Percentiles rank a stretch among this genome's conserved stretches.
These are phyloP conservation scores for Beauveria rudraprayagi DNA, from an alignment of 2,329 filamentous ascomycete genomes.

Conservation along the genomic window DNA sequence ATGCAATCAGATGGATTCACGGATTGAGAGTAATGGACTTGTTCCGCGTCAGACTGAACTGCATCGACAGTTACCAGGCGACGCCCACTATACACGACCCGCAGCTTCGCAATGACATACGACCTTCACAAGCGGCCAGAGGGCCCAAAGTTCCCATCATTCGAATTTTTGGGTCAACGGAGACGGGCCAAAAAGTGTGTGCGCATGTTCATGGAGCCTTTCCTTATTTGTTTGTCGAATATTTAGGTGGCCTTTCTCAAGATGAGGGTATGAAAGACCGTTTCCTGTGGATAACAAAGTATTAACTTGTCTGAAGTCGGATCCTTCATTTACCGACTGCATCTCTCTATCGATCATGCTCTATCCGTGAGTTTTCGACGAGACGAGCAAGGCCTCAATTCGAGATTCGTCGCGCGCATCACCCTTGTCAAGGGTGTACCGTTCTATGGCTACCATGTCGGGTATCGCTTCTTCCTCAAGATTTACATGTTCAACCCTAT, in stretches of 20 bases:
- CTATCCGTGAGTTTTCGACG: conserved; percentile 77
- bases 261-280: conserved; percentile 51
- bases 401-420: conserved; percentile 77
- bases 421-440: conserved; percentile 87
- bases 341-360: conserved; percentile 84
- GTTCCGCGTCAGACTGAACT: conserved; percentile 89
- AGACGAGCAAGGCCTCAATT: conserved; percentile 59
- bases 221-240: conserved; percentile 90
- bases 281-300: neutral
- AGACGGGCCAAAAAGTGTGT: conserved; percentile 92
- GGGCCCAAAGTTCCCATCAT: conserved; percentile 76
- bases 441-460: conserved; percentile 93
- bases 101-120: conserved; percentile 58
- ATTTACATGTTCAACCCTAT: conserved; percentile 87
- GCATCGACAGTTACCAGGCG: conserved; percentile 89
- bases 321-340: conserved; percentile 67
- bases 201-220: conserved; percentile 93
- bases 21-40: conserved; percentile 40
- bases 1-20: conserved; percentile 15
- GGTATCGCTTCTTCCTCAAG: conserved; percentile 85
- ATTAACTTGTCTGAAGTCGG: conserved; percentile 45
- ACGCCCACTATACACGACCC: conserved; percentile 74
- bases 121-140: conserved; percentile 48
- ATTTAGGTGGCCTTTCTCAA: conserved; percentile 58
- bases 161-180: conserved; percentile 84